Evolutionary conservation across 225 moss, liverwort and hornwort species (phyloP).

Genomic region (Sphagnum tenellum): DNA sequence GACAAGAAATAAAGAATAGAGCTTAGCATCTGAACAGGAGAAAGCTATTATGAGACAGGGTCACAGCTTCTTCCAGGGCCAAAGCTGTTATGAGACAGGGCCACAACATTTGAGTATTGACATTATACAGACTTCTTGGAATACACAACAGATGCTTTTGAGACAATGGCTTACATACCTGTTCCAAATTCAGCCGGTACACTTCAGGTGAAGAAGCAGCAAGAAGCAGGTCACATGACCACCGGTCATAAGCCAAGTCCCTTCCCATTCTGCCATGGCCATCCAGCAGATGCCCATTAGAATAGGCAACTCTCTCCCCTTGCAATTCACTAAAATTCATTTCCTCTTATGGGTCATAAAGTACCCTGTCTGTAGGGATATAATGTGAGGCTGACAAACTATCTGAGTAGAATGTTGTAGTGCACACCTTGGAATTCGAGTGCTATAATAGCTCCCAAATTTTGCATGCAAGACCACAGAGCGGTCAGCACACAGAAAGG

Average conservation of each 20-base stretch:
- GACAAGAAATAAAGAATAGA: too few species aligned
- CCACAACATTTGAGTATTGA: too few species aligned
- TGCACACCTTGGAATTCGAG: conserved; percentile 71
- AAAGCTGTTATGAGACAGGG: too few species aligned
- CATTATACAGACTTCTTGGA: background rate
- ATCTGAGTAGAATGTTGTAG: too few species aligned
- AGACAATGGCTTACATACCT: conserved; percentile 28
- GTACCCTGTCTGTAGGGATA: background rate
- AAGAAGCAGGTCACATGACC: conserved; percentile 94
- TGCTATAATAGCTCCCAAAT: conserved; percentile 93
- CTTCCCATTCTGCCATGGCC: conserved; percentile 69
- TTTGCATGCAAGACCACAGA: conserved; percentile 88
- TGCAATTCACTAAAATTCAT: too few species aligned
- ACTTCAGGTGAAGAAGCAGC: conserved; percentile 81
- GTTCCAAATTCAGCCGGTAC: conserved; percentile 91
- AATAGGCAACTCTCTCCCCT: too few species aligned
- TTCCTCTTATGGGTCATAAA: too few species aligned
- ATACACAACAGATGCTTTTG: background rate
- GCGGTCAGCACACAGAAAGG: conserved; percentile 89
- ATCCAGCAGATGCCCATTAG: too few species aligned
- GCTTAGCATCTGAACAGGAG: background rate
- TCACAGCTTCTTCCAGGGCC: too few species aligned
- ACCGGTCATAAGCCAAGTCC: conserved; percentile 76
- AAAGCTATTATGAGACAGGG: background rate
- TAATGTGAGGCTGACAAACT: background rate